Evolutionary conservation across 345 rosid species (phyloP).

Genomic region (Erodium maritimum): DNA sequence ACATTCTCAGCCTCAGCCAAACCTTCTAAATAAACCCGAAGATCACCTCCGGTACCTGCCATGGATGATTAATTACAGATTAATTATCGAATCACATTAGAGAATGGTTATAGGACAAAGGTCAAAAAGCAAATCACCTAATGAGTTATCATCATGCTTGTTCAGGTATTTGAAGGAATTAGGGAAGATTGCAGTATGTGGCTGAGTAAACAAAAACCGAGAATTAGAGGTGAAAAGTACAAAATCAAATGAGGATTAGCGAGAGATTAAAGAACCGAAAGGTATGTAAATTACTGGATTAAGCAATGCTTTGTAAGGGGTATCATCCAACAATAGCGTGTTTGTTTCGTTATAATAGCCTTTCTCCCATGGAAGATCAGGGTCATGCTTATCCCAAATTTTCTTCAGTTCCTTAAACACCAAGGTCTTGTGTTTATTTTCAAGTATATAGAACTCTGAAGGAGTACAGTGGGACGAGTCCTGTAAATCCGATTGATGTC

Average conservation of each 20-base stretch:
- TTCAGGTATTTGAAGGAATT: slow-evolving; percentile 39
- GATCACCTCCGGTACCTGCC: slow-evolving; percentile 58
- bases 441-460: slow-evolving; percentile 41
- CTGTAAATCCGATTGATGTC: slow-evolving; percentile 25
- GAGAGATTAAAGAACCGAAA: neutral
- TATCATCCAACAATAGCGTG: slow-evolving; percentile 73
- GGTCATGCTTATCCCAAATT: slow-evolving; percentile 58
- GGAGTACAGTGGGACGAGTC: slow-evolving; percentile 57
- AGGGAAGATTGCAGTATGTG: slow-evolving; percentile 67
- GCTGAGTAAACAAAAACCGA: slow-evolving; percentile 24
- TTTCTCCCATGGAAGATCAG: slow-evolving; percentile 53
- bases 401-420: slow-evolving; percentile 68
- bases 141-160: slow-evolving; percentile 32
- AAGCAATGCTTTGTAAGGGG: slow-evolving; percentile 89
- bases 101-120: neutral
- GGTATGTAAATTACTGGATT: slow-evolving; percentile 60
- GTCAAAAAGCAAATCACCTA: slow-evolving; percentile 30
- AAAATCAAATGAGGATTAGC: neutral
- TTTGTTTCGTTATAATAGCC: slow-evolving; percentile 60
- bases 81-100: neutral
- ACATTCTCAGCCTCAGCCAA: slow-evolving; percentile 42
- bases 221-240: slow-evolving; percentile 3
- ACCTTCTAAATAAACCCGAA: slow-evolving; percentile 53
- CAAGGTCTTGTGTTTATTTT: slow-evolving; percentile 52
- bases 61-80: slow-evolving; percentile 4